Percentiles rank a stretch among this genome's conserved stretches.
phyloP scores from a whole-genome alignment of 495 filamentous ascomycete species.

The Trichoderma reesei region DNA sequence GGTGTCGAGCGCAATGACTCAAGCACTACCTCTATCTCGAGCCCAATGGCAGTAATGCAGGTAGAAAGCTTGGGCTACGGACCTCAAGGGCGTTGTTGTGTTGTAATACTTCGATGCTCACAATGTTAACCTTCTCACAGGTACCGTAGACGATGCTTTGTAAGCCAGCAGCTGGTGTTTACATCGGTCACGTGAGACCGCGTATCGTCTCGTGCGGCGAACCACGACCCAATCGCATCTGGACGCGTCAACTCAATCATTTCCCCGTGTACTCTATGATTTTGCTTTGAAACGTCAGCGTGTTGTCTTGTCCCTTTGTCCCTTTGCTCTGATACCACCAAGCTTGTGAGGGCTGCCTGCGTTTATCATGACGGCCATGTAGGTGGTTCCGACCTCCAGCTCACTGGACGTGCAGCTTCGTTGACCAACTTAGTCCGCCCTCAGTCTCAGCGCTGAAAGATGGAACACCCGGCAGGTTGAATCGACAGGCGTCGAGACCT shows the following conservation, averaged over 20 bases:
- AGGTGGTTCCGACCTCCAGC: neutral
- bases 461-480: neutral
- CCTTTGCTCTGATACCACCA: neutral
- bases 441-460: neutral
- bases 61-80: too few relatives aligned
- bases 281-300: neutral
- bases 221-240: neutral
- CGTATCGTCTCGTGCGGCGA: neutral
- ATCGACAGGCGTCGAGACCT: neutral
- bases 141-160: neutral
- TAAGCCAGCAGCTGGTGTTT: neutral
- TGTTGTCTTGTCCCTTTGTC: too few relatives aligned
- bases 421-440: neutral
- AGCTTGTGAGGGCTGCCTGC: neutral
- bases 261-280: neutral
- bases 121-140: too few relatives aligned
- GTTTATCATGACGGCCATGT: slow-evolving; percentile 32
- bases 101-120: too few relatives aligned
- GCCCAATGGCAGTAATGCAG: too few relatives aligned
- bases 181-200: neutral
- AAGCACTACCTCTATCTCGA: too few relatives aligned
- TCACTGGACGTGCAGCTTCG: neutral
- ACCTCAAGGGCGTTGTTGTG: too few relatives aligned
- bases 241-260: neutral
- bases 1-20: too few relatives aligned